These are phyloP conservation scores for Maudiozyma pseudohumilis DNA, from an alignment of 805 yeast species.

Conservation along the genomic window DNA sequence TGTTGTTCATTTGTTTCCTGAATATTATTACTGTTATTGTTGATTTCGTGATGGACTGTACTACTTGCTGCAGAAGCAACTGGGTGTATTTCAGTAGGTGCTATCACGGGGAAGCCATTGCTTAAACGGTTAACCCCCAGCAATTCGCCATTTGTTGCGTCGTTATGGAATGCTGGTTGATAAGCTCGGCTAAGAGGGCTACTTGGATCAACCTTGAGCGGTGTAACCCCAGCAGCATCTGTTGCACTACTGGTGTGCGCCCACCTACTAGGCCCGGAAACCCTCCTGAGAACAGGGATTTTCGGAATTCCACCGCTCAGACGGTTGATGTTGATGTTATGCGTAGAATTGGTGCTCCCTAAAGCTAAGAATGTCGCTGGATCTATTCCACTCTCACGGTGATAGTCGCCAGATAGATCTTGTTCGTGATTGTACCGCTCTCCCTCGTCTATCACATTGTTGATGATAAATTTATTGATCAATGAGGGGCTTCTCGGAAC, in stretches of 20 bases:
- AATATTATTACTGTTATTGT: not conserved
- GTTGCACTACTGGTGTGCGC: not conserved
- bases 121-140: not conserved
- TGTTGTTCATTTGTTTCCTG: no score
- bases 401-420: not conserved
- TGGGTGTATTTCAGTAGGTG: no score
- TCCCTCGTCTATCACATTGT: conserved; percentile 8
- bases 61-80: no score
- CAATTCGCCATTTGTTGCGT: not conserved
- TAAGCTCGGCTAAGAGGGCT: not conserved
- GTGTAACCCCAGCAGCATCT: not conserved
- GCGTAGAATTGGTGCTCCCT: not conserved
- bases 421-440: not conserved
- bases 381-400: not conserved
- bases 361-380: not conserved
- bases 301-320: conserved; percentile 4
- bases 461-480: conserved; percentile 10
- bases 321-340: not conserved
- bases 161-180: not conserved
- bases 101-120: no score
- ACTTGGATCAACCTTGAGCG: not conserved
- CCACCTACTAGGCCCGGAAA: conserved; percentile 7
- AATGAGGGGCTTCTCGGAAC: conserved; percentile 15
- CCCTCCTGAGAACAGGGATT: conserved; percentile 6
- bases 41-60: not conserved